A percentile compares a stretch with the other conserved stretches of the same genome.
These are phyloP conservation scores for Cutaneotrichosporon spelunceum DNA, from an alignment of 1,284 basidiomycete genomes.

Conservation along the genomic window DNA sequence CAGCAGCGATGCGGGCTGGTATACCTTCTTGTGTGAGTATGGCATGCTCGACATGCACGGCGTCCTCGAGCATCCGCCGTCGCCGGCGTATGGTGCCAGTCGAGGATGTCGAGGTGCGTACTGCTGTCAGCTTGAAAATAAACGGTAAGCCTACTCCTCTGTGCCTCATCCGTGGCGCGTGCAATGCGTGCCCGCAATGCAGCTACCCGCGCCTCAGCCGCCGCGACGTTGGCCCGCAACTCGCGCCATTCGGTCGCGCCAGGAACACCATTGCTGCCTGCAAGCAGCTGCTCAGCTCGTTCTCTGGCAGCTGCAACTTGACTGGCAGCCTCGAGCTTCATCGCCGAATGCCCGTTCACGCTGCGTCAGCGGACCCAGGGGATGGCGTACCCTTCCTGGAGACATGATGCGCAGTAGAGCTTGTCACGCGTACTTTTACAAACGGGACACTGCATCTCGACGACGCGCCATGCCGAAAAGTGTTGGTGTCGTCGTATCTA, in stretches of 20 bases:
- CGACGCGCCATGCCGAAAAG: background rate
- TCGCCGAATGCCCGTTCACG: conserved; percentile 21
- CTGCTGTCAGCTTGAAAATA: conserved; percentile 17
- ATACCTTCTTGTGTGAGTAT: conserved; percentile 13
- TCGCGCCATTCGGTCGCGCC: conserved; percentile 30
- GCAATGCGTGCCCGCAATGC: conserved; percentile 21
- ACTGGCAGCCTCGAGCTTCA: conserved; percentile 13
- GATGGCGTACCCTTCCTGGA: conserved; percentile 36
- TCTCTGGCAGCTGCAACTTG: conserved; percentile 21
- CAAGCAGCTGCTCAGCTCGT: conserved; percentile 20
- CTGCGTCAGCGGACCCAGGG: conserved; percentile 12
- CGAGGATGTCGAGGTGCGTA: conserved; percentile 1
- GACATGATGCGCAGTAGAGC: conserved; percentile 37
- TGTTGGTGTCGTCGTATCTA: background rate
- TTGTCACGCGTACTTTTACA: conserved; percentile 29
- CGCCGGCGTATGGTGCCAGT: conserved; percentile 5
- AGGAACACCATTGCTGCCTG: background rate
- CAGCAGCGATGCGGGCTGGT: conserved; percentile 14
- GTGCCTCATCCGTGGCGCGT: conserved; percentile 5
- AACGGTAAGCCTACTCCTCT: background rate
- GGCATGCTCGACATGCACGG: background rate
- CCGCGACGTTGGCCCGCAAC: conserved; percentile 37
- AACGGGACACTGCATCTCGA: conserved; percentile 26
- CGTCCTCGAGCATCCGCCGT: conserved; percentile 11
- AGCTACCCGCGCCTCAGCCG: conserved; percentile 24